Conservation (phyloP, 2,329 filamentous ascomycete species). For the Colletotrichum euphorbiae region DNA sequence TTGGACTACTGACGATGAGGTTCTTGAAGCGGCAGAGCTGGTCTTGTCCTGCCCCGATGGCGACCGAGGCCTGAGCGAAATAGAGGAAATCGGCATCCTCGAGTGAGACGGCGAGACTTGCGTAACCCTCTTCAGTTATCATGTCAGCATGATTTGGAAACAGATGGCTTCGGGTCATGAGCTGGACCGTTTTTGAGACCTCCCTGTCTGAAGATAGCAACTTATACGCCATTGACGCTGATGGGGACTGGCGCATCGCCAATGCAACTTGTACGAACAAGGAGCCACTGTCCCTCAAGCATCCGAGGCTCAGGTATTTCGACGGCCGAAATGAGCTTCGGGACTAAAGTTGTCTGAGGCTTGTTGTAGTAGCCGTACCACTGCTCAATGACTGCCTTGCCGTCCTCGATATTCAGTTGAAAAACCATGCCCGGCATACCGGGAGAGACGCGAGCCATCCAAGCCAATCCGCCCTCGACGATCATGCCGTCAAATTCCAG, state of each 20-base stretch:
- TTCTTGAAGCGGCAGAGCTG: constrained; percentile 14
- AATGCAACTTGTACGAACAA: background rate
- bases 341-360: constrained; percentile 11
- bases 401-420: constrained; percentile 4
- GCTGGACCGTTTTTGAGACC: background rate
- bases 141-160: background rate
- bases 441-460: constrained; percentile 12
- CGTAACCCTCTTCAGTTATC: constrained; percentile 1
- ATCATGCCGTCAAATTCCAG: constrained; percentile 19
- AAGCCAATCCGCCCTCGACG: constrained; percentile 7
- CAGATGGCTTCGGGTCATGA: no score
- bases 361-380: constrained; percentile 18
- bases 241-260: background rate
- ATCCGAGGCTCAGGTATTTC: background rate
- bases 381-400: constrained; percentile 12
- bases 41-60: constrained; percentile 8
- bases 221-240: background rate
- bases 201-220: constrained; percentile 8
- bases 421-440: constrained; percentile 14
- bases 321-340: constrained; percentile 1
- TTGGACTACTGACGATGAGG: background rate
- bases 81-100: constrained; percentile 7
- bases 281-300: background rate
- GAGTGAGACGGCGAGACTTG: background rate
- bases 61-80: constrained; percentile 4